These are phyloP conservation scores for Fusarium tjaetaba DNA, from an alignment of 2,329 filamentous ascomycete genomes.

Conservation along the genomic window DNA sequence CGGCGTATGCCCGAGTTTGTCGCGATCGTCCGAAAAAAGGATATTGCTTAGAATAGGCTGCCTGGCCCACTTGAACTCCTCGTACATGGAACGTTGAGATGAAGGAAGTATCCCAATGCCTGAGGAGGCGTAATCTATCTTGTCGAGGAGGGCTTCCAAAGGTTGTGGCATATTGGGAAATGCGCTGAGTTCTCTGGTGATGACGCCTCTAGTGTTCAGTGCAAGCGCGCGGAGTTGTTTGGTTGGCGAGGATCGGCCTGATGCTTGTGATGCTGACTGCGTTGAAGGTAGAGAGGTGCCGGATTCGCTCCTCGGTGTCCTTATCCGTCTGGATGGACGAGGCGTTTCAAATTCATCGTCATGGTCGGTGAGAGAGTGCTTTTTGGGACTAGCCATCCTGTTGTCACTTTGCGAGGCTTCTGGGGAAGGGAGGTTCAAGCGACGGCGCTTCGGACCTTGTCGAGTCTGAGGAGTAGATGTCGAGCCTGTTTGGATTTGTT, in stretches of 20 bases:
- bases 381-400: no score
- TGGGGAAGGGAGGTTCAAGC: no score
- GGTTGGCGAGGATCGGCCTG: background rate
- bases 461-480: no score
- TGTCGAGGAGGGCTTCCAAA: background rate
- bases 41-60: background rate
- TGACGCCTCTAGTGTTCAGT: background rate
- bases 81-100: background rate
- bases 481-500: no score
- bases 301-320: no score
- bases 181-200: background rate
- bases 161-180: background rate
- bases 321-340: no score
- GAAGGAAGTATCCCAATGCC: background rate
- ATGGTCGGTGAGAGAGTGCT: no score
- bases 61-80: constrained; percentile 14
- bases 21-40: background rate
- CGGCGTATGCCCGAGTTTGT: constrained; percentile 1
- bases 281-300: background rate
- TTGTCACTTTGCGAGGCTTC: no score
- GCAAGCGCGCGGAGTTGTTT: background rate
- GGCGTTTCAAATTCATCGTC: no score
- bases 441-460: no score
- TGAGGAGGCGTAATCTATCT: background rate
- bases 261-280: background rate